Evolutionary conservation across 2,329 filamentous ascomycete species (phyloP).

Genomic region (Claviceps purpurea): DNA sequence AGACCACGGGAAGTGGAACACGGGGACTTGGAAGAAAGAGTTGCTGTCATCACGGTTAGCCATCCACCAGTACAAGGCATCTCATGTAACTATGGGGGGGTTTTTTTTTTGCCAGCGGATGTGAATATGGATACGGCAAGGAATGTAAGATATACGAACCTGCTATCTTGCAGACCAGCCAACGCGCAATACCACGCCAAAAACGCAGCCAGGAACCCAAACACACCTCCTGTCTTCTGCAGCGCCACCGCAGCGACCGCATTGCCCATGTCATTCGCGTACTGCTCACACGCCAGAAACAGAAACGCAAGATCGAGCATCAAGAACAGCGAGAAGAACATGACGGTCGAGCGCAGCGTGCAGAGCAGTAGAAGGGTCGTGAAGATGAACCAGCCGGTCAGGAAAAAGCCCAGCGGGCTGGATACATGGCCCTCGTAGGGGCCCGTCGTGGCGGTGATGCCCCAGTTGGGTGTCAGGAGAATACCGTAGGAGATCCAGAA

Average conservation of each 20-base stretch:
- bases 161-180: slow-evolving; percentile 64
- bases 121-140: no score
- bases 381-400: slow-evolving; percentile 77
- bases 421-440: slow-evolving; percentile 32
- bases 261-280: slow-evolving; percentile 38
- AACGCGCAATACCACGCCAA: slow-evolving; percentile 79
- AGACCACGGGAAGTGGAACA: slow-evolving; percentile 92
- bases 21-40: slow-evolving; percentile 82
- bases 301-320: slow-evolving; percentile 65
- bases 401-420: slow-evolving; percentile 59
- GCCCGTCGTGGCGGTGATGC: slow-evolving; percentile 33
- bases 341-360: slow-evolving; percentile 64
- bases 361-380: slow-evolving; percentile 60
- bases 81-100: not conserved
- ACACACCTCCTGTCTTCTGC: slow-evolving; percentile 60
- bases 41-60: slow-evolving; percentile 36
- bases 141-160: slow-evolving; percentile 27
- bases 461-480: slow-evolving; percentile 54
- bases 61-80: not conserved
- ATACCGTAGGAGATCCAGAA: slow-evolving; percentile 73
- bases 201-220: slow-evolving; percentile 71
- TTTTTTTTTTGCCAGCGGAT: no score
- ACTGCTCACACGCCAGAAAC: slow-evolving; percentile 53
- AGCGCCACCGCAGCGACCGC: slow-evolving; percentile 31
- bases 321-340: slow-evolving; percentile 68